Conservation (phyloP, 2,329 filamentous ascomycete genomes). For the Colletotrichum sp. region DNA sequence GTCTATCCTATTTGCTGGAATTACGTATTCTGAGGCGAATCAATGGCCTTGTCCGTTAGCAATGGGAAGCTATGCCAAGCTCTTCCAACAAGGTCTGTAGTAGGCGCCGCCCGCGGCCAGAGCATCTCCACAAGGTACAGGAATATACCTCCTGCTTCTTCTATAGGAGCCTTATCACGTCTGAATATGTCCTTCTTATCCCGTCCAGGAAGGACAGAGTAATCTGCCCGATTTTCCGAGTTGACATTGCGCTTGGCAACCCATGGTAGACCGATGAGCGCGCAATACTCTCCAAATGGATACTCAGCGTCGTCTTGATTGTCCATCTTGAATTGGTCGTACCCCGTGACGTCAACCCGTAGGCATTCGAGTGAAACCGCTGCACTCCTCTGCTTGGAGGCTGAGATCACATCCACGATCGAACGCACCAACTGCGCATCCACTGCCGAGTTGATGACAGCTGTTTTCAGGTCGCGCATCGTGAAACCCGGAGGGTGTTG, state of each 20-base stretch:
- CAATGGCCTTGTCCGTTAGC: background rate
- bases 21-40: background rate
- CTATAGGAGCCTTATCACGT: background rate
- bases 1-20: background rate
- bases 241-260: background rate
- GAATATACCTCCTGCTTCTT: background rate
- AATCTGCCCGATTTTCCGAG: background rate
- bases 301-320: background rate
- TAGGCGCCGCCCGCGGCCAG: background rate
- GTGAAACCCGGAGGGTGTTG: too few species aligned
- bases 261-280: background rate
- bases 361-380: background rate
- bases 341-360: background rate
- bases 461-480: background rate
- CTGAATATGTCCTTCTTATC: background rate
- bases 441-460: background rate
- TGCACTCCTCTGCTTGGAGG: background rate
- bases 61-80: background rate
- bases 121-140: background rate
- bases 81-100: background rate
- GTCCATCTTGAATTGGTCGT: background rate
- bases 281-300: background rate
- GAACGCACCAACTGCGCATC: background rate
- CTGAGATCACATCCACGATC: background rate
- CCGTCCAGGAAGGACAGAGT: background rate